These are phyloP conservation scores for Spathaspora girioi DNA, from an alignment of 805 yeast species.

Conservation along the genomic window DNA sequence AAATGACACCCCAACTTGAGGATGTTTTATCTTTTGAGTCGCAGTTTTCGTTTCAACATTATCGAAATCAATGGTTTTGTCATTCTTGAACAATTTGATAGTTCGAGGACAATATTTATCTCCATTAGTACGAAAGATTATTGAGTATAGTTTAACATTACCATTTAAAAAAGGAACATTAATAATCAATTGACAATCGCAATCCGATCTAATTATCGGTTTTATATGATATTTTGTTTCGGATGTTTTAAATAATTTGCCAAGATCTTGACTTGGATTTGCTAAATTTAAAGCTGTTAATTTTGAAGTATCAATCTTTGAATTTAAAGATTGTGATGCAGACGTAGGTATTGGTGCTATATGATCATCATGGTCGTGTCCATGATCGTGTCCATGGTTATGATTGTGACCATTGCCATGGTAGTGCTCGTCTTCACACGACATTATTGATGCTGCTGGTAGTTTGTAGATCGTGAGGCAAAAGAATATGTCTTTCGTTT, in stretches of 20 bases:
- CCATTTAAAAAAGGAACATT: conserved; percentile 75
- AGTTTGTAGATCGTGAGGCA: no score
- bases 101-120: conserved; percentile 63
- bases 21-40: conserved; percentile 55
- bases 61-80: conserved; percentile 68
- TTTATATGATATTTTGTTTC: conserved; percentile 46
- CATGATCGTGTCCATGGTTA: conserved; percentile 25
- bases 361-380: conserved; percentile 30
- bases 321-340: conserved; percentile 61
- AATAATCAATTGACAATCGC: conserved; percentile 76
- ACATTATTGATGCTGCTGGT: conserved; percentile 13
- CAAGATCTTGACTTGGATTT: conserved; percentile 47
- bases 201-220: conserved; percentile 59
- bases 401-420: conserved; percentile 17
- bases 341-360: conserved; percentile 69
- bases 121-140: conserved; percentile 65
- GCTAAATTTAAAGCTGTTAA: conserved; percentile 62
- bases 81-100: conserved; percentile 72
- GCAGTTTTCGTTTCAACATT: conserved; percentile 48
- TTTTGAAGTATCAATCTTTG: conserved; percentile 56
- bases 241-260: conserved; percentile 50
- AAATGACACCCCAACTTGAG: conserved; percentile 51
- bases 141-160: conserved; percentile 67
- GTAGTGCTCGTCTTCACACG: conserved; percentile 28
- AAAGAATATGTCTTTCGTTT: not conserved